A percentile compares a stretch with the other conserved stretches of the same genome.
Conservation (phyloP, 129 eudicot species). For the Helianthus tuberosus region DNA sequence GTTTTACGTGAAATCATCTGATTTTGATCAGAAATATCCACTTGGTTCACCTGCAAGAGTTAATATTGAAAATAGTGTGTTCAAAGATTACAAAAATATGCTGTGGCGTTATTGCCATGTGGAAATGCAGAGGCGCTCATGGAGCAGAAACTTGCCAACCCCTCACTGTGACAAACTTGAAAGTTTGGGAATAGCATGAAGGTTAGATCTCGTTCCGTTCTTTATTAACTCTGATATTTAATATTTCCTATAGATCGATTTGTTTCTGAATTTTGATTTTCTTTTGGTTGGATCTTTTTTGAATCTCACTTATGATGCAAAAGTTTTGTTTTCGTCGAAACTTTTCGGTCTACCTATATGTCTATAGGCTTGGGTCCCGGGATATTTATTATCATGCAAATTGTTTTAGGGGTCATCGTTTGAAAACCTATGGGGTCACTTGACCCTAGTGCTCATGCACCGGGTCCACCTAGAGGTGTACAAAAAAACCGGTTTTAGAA, state of each 20-base stretch:
- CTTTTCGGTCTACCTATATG: no score
- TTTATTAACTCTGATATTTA: background rate
- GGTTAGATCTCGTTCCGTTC: slow-evolving; percentile 47
- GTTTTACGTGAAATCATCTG: slow-evolving; percentile 73
- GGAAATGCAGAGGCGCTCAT: slow-evolving; percentile 91
- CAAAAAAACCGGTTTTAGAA: no score
- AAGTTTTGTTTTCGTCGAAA: no score
- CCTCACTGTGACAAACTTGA: slow-evolving; percentile 95
- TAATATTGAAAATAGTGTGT: slow-evolving; percentile 66
- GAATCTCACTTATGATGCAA: background rate
- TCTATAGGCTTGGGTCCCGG: no score
- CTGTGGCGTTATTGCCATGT: slow-evolving; percentile 86
- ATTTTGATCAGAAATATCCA: slow-evolving; percentile 80
- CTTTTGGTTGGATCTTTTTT: background rate
- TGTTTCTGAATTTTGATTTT: background rate
- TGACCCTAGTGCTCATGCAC: background rate
- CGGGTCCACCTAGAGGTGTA: no score
- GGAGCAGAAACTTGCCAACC: slow-evolving; percentile 91
- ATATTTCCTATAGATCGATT: background rate
- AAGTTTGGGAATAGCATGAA: slow-evolving; percentile 58
- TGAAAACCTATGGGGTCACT: no score
- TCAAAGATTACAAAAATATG: slow-evolving; percentile 81
- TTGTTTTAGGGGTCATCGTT: no score
- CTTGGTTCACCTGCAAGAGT: slow-evolving; percentile 60
- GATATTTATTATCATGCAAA: no score